Evolutionary conservation across 306 rosid species (phyloP).

Genomic region (Canavalia gladiata): DNA sequence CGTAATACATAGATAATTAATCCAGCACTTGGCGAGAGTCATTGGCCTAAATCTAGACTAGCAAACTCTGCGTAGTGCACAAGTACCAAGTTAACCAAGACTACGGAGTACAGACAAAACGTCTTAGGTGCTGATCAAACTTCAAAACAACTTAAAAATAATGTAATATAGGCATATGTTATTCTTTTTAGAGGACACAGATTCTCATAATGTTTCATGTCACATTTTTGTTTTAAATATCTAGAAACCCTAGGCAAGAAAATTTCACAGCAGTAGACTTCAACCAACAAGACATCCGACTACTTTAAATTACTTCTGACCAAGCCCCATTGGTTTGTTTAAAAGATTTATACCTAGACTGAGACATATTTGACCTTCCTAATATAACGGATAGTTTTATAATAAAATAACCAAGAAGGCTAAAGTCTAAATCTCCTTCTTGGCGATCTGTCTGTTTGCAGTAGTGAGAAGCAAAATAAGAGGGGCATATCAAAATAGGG

Average conservation of each 20-base stretch:
- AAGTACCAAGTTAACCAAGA: conserved; percentile 30
- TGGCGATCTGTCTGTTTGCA: not conserved
- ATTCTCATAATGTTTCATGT: conserved; percentile 14
- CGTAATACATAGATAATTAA: not conserved
- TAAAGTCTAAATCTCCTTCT: not conserved
- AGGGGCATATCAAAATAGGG: not conserved
- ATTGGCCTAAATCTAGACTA: conserved; percentile 24
- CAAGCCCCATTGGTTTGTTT: not conserved
- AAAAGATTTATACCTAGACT: conserved; percentile 7
- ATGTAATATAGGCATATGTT: conserved; percentile 6
- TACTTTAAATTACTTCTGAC: conserved; percentile 16
- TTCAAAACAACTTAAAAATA: not conserved
- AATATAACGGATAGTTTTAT: too few species aligned
- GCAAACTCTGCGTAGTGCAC: conserved; percentile 6
- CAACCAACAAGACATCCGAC: not conserved
- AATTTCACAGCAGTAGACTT: conserved; percentile 21
- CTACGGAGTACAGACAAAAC: not conserved
- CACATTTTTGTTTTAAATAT: conserved; percentile 1
- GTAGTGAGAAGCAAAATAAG: not conserved
- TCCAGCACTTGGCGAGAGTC: conserved; percentile 5
- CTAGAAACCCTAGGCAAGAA: conserved; percentile 35
- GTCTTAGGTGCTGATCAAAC: conserved; percentile 5
- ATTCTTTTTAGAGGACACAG: conserved; percentile 1
- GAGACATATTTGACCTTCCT: not conserved
- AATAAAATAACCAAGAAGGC: too few species aligned